Conservation (phyloP, 306 rosid species). For the Quillaja saponaria region DNA sequence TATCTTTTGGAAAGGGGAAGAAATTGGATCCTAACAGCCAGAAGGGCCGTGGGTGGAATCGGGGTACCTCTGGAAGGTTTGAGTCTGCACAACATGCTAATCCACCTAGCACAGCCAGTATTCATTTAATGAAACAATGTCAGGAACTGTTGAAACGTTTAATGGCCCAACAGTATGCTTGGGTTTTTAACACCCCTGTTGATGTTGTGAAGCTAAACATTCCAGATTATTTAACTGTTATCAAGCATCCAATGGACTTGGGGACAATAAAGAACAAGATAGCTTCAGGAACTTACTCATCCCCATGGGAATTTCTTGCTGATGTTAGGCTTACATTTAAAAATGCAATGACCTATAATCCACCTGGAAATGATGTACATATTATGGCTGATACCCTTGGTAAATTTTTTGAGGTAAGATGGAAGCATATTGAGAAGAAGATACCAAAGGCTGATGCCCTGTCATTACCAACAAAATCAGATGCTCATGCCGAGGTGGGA, state of each 20-base stretch:
- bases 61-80: slow-evolving; percentile 30
- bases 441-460: slow-evolving; percentile 47
- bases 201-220: slow-evolving; percentile 46
- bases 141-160: slow-evolving; percentile 41
- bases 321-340: slow-evolving; percentile 48
- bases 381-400: slow-evolving; percentile 66
- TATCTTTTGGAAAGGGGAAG: slow-evolving; percentile 25
- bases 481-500: slow-evolving; percentile 35
- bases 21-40: slow-evolving; percentile 17
- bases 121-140: slow-evolving; percentile 47
- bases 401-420: slow-evolving; percentile 69
- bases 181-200: slow-evolving; percentile 48
- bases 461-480: slow-evolving; percentile 40
- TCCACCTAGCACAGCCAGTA: slow-evolving; percentile 28
- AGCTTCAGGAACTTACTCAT: slow-evolving; percentile 38
- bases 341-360: slow-evolving; percentile 57
- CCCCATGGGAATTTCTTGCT: slow-evolving; percentile 45
- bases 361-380: slow-evolving; percentile 40
- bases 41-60: slow-evolving; percentile 29
- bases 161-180: slow-evolving; percentile 39
- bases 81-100: slow-evolving; percentile 24
- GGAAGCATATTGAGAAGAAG: slow-evolving; percentile 77
- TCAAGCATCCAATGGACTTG: slow-evolving; percentile 57
- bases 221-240: slow-evolving; percentile 47
- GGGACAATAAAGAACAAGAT: slow-evolving; percentile 45